These are phyloP conservation scores for Trichoderma lentiforme DNA, from an alignment of 2,329 filamentous ascomycete genomes.

Conservation along the genomic window DNA sequence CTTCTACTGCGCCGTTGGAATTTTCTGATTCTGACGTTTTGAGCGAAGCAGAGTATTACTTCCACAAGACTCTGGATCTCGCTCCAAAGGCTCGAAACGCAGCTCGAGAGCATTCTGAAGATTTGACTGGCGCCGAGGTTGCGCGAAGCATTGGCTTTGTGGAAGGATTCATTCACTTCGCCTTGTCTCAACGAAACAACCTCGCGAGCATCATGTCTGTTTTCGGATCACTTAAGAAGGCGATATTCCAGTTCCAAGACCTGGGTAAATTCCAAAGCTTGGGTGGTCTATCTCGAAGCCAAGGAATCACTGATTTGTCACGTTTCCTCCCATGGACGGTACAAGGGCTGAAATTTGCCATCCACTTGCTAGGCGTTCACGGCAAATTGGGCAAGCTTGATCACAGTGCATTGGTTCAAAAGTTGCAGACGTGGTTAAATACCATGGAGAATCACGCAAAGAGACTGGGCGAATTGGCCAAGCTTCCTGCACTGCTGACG, in stretches of 20 bases:
- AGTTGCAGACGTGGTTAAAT: conserved; percentile 49
- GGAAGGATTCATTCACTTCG: conserved; percentile 76
- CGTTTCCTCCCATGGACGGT: conserved; percentile 57
- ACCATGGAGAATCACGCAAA: conserved; percentile 44
- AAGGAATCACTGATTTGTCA: conserved; percentile 25
- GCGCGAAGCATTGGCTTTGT: conserved; percentile 75
- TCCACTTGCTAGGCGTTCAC: conserved; percentile 63
- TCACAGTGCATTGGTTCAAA: conserved; percentile 42
- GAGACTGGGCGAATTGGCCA: conserved; percentile 41
- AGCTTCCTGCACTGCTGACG: conserved; percentile 51
- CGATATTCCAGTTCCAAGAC: conserved; percentile 36
- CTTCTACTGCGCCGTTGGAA: conserved; percentile 47
- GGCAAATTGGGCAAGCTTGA: conserved; percentile 57
- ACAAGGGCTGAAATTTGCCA: conserved; percentile 62
- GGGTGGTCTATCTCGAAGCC: conserved; percentile 23
- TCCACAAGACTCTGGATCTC: conserved; percentile 75
- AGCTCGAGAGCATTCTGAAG: conserved; percentile 72
- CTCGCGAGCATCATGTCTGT: conserved; percentile 41
- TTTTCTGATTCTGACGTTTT: conserved; percentile 26
- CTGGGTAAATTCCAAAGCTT: conserved; percentile 32
- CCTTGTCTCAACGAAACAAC: conserved; percentile 56
- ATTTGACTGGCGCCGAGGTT: conserved; percentile 78
- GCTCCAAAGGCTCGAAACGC: conserved; percentile 65
- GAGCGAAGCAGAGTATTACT: conserved; percentile 61
- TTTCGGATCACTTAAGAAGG: conserved; percentile 38